Evolutionary conservation across 495 filamentous ascomycete genomes (phyloP).

Genomic region (Trichoderma orchidacearum): DNA sequence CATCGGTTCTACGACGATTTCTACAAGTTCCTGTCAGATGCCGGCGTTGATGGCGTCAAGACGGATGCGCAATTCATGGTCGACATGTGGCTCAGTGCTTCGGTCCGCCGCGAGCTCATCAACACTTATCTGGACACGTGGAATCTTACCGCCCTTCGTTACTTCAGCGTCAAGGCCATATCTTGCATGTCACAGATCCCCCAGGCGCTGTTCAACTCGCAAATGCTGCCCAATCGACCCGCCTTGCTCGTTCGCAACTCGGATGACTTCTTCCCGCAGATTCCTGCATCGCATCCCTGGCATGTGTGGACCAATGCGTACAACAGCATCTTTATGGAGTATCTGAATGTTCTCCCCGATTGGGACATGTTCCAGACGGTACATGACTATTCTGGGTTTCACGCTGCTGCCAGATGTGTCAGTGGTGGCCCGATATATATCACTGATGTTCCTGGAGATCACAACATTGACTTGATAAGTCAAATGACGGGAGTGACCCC

Average conservation of each 20-base stretch:
- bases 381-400: slow-evolving; percentile 64
- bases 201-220: slow-evolving; percentile 69
- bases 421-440: slow-evolving; percentile 88
- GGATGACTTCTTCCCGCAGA: slow-evolving; percentile 85
- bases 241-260: slow-evolving; percentile 67
- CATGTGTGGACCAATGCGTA: slow-evolving; percentile 91
- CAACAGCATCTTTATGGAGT: slow-evolving; percentile 66
- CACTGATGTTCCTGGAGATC: slow-evolving; percentile 74
- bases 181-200: slow-evolving; percentile 88
- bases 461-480: slow-evolving; percentile 56
- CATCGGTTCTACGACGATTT: slow-evolving; percentile 78
- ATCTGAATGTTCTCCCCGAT: slow-evolving; percentile 51
- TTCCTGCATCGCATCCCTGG: slow-evolving; percentile 71
- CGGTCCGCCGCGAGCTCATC: slow-evolving; percentile 52
- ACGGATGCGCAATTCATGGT: slow-evolving; percentile 82
- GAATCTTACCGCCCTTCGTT: slow-evolving; percentile 57
- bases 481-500: slow-evolving; percentile 62
- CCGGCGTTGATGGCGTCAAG: slow-evolving; percentile 73
- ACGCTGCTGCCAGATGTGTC: slow-evolving; percentile 80
- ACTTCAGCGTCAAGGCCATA: slow-evolving; percentile 67
- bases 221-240: slow-evolving; percentile 52
- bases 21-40: slow-evolving; percentile 58
- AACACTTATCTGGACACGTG: slow-evolving; percentile 76
- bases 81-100: slow-evolving; percentile 56
- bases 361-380: slow-evolving; percentile 99